Conservation (phyloP, 306 rosid species). For the Prunus padus region DNA sequence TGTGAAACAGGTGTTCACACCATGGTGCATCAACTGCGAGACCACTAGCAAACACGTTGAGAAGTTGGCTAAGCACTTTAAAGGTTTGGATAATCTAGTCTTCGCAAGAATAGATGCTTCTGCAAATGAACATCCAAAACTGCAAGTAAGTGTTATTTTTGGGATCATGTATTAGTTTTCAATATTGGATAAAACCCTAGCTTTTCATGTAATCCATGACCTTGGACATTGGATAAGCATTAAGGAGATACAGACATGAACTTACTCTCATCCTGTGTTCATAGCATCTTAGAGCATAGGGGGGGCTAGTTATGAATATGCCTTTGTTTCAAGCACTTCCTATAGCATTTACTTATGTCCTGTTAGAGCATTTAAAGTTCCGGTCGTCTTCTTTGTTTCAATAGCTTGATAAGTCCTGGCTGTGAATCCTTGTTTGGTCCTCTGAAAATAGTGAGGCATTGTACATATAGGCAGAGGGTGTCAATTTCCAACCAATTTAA, state of each 20-base stretch:
- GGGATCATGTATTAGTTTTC: not conserved
- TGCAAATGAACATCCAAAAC: constrained; percentile 79
- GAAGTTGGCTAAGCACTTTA: constrained; percentile 91
- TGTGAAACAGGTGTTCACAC: constrained; percentile 71
- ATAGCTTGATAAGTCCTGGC: not conserved
- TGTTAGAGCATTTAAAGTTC: not conserved
- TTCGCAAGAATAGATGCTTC: constrained; percentile 80
- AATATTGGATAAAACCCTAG: not conserved
- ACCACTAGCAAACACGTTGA: constrained; percentile 74
- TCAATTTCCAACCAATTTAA: not conserved
- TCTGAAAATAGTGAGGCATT: not conserved
- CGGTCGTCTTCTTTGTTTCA: not conserved
- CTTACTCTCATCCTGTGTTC: not conserved
- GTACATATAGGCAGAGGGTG: not conserved
- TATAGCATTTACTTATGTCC: not conserved
- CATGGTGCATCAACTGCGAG: constrained; percentile 92
- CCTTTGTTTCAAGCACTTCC: not conserved
- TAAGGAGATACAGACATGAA: not conserved
- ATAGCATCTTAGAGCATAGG: not conserved
- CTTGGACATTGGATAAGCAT: not conserved
- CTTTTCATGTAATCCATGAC: not conserved
- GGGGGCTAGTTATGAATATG: not conserved
- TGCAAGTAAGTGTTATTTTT: constrained; percentile 49
- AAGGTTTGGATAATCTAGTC: constrained; percentile 53
- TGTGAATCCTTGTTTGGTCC: not conserved